These are phyloP conservation scores for Amanita muscaria DNA, from an alignment of 768 basidiomycete genomes.

Conservation along the genomic window DNA sequence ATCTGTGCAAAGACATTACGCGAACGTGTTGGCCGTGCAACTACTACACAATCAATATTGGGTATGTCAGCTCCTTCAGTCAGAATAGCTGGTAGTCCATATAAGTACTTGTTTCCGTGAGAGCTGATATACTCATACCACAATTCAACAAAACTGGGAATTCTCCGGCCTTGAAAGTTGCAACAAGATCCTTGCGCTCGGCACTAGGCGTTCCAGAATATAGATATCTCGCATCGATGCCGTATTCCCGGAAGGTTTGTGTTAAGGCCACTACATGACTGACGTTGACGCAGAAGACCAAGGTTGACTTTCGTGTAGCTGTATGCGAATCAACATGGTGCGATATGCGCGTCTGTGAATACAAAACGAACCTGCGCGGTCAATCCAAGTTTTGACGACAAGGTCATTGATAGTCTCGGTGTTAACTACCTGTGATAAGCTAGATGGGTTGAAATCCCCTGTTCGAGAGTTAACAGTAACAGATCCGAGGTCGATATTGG, in stretches of 20 bases:
- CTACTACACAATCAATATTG: conserved; percentile 83
- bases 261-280: conserved; percentile 75
- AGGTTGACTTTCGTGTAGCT: conserved; percentile 71
- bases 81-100: conserved; percentile 51
- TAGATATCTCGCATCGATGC: conserved; percentile 80
- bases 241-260: conserved; percentile 57
- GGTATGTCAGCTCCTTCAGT: conserved; percentile 96
- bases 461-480: conserved; percentile 59
- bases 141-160: conserved; percentile 91
- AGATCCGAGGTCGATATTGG: conserved; percentile 56
- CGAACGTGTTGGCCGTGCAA: conserved; percentile 85
- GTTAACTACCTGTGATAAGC: conserved; percentile 78
- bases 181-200: conserved; percentile 58
- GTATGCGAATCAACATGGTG: background rate
- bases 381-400: conserved; percentile 78
- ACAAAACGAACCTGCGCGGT: conserved; percentile 58
- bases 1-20: conserved; percentile 89
- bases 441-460: conserved; percentile 77
- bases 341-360: background rate
- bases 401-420: conserved; percentile 68
- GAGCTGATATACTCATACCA: conserved; percentile 35
- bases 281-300: conserved; percentile 87
- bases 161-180: conserved; percentile 56
- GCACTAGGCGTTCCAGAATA: conserved; percentile 55
- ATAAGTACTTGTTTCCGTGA: background rate